Percentiles rank a stretch among this genome's conserved stretches.
Evolutionary conservation across 2,329 filamentous ascomycete species (phyloP).

Genomic region (Botryotinia narcissicola): DNA sequence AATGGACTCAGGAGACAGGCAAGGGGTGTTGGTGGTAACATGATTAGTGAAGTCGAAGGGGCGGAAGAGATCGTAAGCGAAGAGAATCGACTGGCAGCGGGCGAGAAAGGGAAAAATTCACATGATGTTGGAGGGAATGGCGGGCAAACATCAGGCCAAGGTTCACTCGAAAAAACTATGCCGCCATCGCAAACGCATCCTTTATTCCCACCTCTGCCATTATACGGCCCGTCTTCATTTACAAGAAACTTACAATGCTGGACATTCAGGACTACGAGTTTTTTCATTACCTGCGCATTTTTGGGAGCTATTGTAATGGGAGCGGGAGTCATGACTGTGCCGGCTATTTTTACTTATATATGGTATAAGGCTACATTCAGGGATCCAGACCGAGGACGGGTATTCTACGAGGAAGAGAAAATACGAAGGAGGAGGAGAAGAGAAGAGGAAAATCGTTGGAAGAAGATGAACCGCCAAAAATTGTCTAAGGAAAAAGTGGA

Average conservation of each 20-base stretch:
- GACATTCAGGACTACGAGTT: slow-evolving; percentile 64
- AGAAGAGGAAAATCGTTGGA: slow-evolving; percentile 63
- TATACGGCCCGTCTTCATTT: slow-evolving; percentile 73
- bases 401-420: slow-evolving; percentile 72
- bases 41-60: slow-evolving; percentile 40
- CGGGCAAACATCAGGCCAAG: slow-evolving; percentile 48
- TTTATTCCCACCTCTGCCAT: slow-evolving; percentile 78
- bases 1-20: slow-evolving; percentile 59
- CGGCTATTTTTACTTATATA: slow-evolving; percentile 47
- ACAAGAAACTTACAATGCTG: slow-evolving; percentile 64
- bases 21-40: slow-evolving; percentile 27
- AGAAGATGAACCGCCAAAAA: slow-evolving; percentile 42
- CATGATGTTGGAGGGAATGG: slow-evolving; percentile 26
- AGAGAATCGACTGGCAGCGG: slow-evolving; percentile 26
- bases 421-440: slow-evolving; percentile 55
- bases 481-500: slow-evolving; percentile 38
- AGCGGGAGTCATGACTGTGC: slow-evolving; percentile 66
- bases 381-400: slow-evolving; percentile 59
- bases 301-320: slow-evolving; percentile 73
- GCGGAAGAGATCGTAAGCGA: slow-evolving; percentile 38
- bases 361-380: slow-evolving; percentile 56
- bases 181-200: slow-evolving; percentile 72
- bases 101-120: neutral
- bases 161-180: slow-evolving; percentile 48
- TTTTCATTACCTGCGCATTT: slow-evolving; percentile 75